Evolutionary conservation across 2,329 filamentous ascomycete species (phyloP).

Genomic region (Ciborinia camelliae): DNA sequence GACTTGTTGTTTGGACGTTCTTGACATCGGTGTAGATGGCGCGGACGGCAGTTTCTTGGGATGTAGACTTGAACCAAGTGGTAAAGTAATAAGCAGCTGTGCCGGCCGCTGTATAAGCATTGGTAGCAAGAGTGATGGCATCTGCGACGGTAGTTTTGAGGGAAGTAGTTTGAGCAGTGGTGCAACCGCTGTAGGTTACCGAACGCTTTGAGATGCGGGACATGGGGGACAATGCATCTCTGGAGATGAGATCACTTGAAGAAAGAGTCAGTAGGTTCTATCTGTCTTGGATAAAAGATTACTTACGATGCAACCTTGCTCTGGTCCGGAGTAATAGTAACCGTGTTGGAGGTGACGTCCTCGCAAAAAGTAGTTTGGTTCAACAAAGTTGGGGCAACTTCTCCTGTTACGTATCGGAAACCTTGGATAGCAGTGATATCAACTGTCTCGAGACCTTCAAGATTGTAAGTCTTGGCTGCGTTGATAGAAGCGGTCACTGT

Average conservation of each 20-base stretch:
- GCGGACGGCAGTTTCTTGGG: slow-evolving; percentile 24
- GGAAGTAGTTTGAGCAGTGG: slow-evolving; percentile 22
- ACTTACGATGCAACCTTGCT: slow-evolving; percentile 26
- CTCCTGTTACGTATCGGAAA: slow-evolving; percentile 28
- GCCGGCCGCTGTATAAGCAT: slow-evolving; percentile 29
- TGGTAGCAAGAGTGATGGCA: slow-evolving; percentile 26
- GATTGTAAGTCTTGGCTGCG: slow-evolving; percentile 29
- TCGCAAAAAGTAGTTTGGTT: slow-evolving; percentile 22
- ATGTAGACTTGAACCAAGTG: slow-evolving; percentile 30
- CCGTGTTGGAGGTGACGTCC: slow-evolving; percentile 22
- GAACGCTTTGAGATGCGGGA: slow-evolving; percentile 30
- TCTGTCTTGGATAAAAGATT: neutral
- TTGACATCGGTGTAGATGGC: slow-evolving; percentile 28
- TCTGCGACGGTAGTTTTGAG: slow-evolving; percentile 26
- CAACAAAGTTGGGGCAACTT: slow-evolving; percentile 21
- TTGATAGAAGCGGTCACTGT: slow-evolving; percentile 28
- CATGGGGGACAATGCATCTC: slow-evolving; percentile 7
- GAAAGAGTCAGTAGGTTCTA: neutral
- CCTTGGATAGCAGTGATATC: slow-evolving; percentile 30
- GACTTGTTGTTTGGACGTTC: slow-evolving; percentile 28
- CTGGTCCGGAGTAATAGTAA: slow-evolving; percentile 29
- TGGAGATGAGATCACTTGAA: slow-evolving; percentile 24
- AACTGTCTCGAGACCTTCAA: slow-evolving; percentile 24
- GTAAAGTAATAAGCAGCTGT: slow-evolving; percentile 27
- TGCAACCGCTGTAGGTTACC: slow-evolving; percentile 27